A percentile compares a stretch with the other conserved stretches of the same genome.
Conservation (phyloP, 2,329 filamentous ascomycete genomes). For the Tolypocladium paradoxum region DNA sequence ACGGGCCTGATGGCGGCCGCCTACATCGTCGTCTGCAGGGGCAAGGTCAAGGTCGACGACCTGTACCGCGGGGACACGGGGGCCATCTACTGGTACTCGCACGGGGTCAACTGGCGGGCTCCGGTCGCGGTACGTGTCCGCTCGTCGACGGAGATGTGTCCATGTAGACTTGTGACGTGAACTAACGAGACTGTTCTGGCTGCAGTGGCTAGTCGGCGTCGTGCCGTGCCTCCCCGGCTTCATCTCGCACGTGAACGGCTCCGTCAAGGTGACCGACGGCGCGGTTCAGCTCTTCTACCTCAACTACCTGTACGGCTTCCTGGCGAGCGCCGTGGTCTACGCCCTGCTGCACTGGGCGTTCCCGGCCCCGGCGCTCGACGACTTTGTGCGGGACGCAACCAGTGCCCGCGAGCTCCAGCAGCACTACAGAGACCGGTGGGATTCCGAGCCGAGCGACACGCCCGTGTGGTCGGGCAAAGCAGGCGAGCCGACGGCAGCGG, state of each 20-base stretch:
- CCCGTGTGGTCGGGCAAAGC: neutral
- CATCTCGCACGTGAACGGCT: constrained; percentile 25
- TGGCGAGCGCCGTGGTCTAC: constrained; percentile 21
- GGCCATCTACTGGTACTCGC: constrained; percentile 29
- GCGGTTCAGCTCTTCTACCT: constrained; percentile 27
- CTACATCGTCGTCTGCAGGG: constrained; percentile 21
- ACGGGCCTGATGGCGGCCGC: constrained; percentile 27
- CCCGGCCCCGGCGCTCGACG: constrained; percentile 15
- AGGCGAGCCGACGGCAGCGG: neutral
- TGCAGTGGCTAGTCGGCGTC: constrained; percentile 27
- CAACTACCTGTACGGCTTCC: constrained; percentile 27
- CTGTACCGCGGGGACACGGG: constrained; percentile 18
- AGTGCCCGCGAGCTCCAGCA: constrained; percentile 16
- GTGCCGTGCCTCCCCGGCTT: constrained; percentile 31
- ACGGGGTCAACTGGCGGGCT: constrained; percentile 30
- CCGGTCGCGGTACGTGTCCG: constrained; percentile 24
- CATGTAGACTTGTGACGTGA: too few relatives aligned
- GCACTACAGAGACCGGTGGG: constrained; percentile 20
- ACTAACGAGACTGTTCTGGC: too few relatives aligned
- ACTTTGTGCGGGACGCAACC: constrained; percentile 15
- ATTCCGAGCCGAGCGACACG: constrained; percentile 5
- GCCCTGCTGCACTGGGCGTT: constrained; percentile 18
- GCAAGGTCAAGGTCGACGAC: constrained; percentile 24
- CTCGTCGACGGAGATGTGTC: too few relatives aligned
- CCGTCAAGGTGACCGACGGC: constrained; percentile 21